Base-by-base conservation (phyloP, 306 rosid species). In the Quercus robur region DNA sequence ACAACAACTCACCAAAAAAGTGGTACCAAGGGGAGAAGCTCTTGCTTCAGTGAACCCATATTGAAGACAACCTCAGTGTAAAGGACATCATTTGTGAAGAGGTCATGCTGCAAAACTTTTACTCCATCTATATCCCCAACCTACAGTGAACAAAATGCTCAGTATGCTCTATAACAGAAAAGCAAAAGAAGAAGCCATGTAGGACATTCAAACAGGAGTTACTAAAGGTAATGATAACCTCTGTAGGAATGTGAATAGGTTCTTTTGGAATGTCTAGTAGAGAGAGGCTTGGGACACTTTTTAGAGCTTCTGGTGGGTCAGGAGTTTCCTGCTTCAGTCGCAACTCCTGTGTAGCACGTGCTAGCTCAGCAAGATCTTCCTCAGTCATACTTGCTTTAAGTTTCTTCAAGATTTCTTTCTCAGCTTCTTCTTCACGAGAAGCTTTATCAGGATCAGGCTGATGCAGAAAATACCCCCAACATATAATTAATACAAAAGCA, bases 361-460 rank as follows among this genome's bases (percentile, higher is more conserved):
- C 82, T 74, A 93, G 84, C 86, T 95, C 97, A 28, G 91, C 91
- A 79, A 95, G 91, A 88, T 95, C 98, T 87, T 93, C 97, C 77
- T 86, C 82, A 71, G 97, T 91, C 99, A 95, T 89, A 75, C 92
- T 86, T 71, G 91, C 87, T 86, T 83, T 95, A 84, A 93, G 85
- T 87, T 93, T 87, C 76, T 86, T 89, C 89, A 93, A 80, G 64
- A 86, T 71, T 80, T 90, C 88, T 84, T 90, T 95, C 78, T 95
- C 99, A 6, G 84, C 80, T 56, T 88, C 98, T 87, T 93, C 99
- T 28, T 93, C 99, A 56, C 84, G 88, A 59, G 97, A 87, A 84
- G 94, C 91, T 82, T 95, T 95, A 81, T 91, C 89, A 51, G 97
- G 90, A 88, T 95, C 99, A 75, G 99, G 98, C 99, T 95, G 92